These are phyloP conservation scores for Rutstroemia sp. DNA, from an alignment of 2,329 filamentous ascomycete species.

Conservation along the genomic window DNA sequence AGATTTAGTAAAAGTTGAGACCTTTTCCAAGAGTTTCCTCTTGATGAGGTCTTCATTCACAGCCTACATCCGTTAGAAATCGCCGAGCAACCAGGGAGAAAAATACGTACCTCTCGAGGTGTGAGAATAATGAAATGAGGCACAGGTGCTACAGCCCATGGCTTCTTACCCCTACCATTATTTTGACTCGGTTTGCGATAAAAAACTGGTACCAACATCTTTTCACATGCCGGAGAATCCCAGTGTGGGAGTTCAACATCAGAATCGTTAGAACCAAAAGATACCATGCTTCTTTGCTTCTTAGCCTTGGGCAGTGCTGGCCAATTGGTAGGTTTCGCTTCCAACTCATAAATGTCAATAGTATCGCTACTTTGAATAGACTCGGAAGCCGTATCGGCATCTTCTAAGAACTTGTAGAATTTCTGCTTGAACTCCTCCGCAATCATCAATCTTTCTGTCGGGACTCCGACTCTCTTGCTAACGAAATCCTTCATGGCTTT, in stretches of 20 bases:
- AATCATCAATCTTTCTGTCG: constrained; percentile 60
- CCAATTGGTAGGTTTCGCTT: constrained; percentile 71
- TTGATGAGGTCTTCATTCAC: constrained; percentile 61
- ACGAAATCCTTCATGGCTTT: constrained; percentile 62
- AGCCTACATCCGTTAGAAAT: constrained; percentile 31
- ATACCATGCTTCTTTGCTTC: constrained; percentile 39
- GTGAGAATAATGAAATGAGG: constrained; percentile 71
- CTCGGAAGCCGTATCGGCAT: constrained; percentile 61
- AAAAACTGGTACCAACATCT: constrained; percentile 63
- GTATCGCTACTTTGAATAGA: constrained; percentile 58
- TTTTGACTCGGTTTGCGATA: constrained; percentile 44
- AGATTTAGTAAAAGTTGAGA: constrained; percentile 69
- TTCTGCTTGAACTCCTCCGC: constrained; percentile 76
- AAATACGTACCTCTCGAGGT: constrained; percentile 55
- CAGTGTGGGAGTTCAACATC: constrained; percentile 42
- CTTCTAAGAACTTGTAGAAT: constrained; percentile 82
- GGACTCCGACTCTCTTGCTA: constrained; percentile 59
- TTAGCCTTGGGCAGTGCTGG: constrained; percentile 32
- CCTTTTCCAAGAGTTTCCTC: constrained; percentile 70
- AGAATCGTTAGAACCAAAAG: constrained; percentile 36
- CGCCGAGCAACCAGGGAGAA: background rate
- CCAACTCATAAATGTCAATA: constrained; percentile 69
- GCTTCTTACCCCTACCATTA: constrained; percentile 10
- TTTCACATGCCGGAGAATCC: constrained; percentile 56
- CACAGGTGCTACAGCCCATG: constrained; percentile 28